Evolutionary conservation across 2,329 filamentous ascomycete genomes (phyloP), one percentile per base, ranked within the genome.

Genomic region (Rhytidhysteron rufulum): DNA sequence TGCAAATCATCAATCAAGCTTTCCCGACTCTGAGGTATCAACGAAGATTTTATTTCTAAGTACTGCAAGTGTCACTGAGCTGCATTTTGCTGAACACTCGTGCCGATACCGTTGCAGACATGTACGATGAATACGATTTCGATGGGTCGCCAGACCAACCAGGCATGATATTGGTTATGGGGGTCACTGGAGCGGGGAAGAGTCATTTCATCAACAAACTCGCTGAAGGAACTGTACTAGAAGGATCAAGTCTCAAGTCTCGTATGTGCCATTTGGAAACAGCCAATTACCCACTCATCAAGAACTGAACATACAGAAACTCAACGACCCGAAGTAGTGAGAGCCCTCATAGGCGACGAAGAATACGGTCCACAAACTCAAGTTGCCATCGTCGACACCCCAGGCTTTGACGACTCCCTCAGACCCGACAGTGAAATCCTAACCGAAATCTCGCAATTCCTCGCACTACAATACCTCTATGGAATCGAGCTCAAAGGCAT

Each of bases 301-400:
- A 13, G 13, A 27, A 27, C 24, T 21, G 21, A 21, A 36, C n/a
- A 36, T 36, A 13, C 6, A 13, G 42, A 33, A 11, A 44, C 39
- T 5, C 22, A 33, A 17, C 16, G 15, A 4, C 45, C 40, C 16
- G 24, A 47, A 21, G 11, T 48, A 6, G 43, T 53, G 3, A 44
- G 34, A 9, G 42, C 49, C 8, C 27, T 36, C 19, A 43, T 51
- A 18, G 55, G 53, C 6, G 34, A 39, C 20, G 34, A n/a, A n/a
- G n/a, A 36, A 13, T 21, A 47, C 16, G 27, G 27, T 30, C 27
- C 27, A 9, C 29, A 21, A 33, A 5, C 34, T 35, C 11, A 34
- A 49, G 39, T 41, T 55, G 22, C 46, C 7, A 21, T 66, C n/a
- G 51, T 68, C 20, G 63, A 66, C 42, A 65, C 60, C 2, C 62